A percentile compares a stretch with the other conserved stretches of the same genome.
These are phyloP conservation scores for Yarrowia porcina DNA, from an alignment of 805 yeast species.

Conservation along the genomic window DNA sequence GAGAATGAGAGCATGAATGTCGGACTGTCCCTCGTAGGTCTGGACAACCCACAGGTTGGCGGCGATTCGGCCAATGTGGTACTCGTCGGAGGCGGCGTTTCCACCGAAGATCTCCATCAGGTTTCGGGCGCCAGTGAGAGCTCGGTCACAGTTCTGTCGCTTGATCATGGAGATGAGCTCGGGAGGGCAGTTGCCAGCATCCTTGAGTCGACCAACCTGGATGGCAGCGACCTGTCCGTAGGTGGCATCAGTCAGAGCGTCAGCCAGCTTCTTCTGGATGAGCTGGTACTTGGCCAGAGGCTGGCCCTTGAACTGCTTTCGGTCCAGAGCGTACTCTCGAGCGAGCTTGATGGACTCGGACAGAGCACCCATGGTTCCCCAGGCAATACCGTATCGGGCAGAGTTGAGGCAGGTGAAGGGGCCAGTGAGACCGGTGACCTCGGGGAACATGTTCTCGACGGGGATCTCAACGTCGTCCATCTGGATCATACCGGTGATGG, in stretches of 20 bases:
- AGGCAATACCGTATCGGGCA: constrained; percentile 45
- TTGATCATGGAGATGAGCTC: constrained; percentile 46
- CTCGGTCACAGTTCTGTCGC: constrained; percentile 45
- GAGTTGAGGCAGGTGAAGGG: constrained; percentile 46
- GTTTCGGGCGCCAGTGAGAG: constrained; percentile 39
- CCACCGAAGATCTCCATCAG: constrained; percentile 47
- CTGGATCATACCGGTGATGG: constrained; percentile 45
- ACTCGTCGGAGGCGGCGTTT: constrained; percentile 46
- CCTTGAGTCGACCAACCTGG: constrained; percentile 45
- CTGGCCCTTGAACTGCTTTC: constrained; percentile 41
- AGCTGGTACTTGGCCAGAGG: constrained; percentile 45
- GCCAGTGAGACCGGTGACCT: constrained; percentile 44
- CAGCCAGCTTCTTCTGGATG: constrained; percentile 44
- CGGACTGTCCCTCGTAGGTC: constrained; percentile 48
- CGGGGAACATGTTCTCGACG: constrained; percentile 42
- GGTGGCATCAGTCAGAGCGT: constrained; percentile 43
- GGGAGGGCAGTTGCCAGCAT: constrained; percentile 40
- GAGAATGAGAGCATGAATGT: constrained; percentile 43
- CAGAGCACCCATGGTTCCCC: constrained; percentile 47
- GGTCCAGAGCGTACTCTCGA: constrained; percentile 41
- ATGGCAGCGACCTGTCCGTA: constrained; percentile 42
- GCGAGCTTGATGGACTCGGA: constrained; percentile 42
- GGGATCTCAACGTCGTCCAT: constrained; percentile 47
- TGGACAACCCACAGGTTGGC: constrained; percentile 45
- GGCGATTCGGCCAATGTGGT: constrained; percentile 44